phyloP scores from a whole-genome alignment of 345 rosid species.

The Theobroma cacao region DNA sequence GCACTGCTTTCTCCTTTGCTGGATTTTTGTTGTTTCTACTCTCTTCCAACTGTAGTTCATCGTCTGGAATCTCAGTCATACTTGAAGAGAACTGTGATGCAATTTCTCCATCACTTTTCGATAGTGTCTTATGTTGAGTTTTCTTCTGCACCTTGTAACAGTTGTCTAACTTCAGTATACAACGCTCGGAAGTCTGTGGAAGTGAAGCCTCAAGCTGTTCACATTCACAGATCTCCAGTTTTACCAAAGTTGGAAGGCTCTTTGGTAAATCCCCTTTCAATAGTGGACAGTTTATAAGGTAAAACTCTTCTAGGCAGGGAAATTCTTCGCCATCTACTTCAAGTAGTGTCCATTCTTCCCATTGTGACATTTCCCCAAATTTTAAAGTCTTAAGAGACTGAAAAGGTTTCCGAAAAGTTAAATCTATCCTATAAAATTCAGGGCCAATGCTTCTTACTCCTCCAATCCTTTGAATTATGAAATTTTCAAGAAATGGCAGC shows the following conservation, averaged over 20 bases:
- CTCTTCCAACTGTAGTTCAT: too few species aligned
- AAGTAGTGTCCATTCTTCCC: constrained; percentile 20
- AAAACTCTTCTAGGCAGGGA: constrained; percentile 17
- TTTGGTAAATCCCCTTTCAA: neutral
- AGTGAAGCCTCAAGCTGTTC: neutral
- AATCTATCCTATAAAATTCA: constrained; percentile 15
- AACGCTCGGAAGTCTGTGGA: neutral
- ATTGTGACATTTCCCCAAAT: constrained; percentile 14
- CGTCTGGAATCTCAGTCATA: too few species aligned
- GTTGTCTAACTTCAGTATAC: neutral
- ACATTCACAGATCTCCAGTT: constrained; percentile 4
- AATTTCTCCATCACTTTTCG: neutral
- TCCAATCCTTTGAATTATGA: constrained; percentile 12
- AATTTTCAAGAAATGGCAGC: constrained; percentile 20
- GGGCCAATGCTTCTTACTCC: constrained; percentile 19
- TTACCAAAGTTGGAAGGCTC: constrained; percentile 7
- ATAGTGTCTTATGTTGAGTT: too few species aligned
- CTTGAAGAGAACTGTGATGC: neutral
- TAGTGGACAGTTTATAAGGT: constrained; percentile 9
- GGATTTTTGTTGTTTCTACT: too few species aligned
- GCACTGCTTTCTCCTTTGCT: too few species aligned
- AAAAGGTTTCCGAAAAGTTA: constrained; percentile 16
- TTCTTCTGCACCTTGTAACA: neutral
- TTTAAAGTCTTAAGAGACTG: constrained; percentile 10
- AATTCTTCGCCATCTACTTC: constrained; percentile 16